Conservation (phyloP, 306 rosid species). For the Astragalus glycyphyllos region DNA sequence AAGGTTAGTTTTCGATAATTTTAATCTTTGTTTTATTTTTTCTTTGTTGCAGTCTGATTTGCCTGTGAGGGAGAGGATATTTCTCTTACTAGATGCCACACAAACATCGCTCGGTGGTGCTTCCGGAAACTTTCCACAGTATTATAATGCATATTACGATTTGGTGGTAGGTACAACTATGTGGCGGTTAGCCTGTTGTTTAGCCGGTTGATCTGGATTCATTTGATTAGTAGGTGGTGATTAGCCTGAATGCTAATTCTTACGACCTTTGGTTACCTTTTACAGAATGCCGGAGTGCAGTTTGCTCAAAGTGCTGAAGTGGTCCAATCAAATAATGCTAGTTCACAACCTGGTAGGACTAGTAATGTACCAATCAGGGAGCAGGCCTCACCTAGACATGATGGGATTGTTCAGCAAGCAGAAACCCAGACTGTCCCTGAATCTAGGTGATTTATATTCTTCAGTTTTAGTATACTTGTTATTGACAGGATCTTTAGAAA, state of each 20-base stretch:
- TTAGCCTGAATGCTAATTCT: slow-evolving; percentile 26
- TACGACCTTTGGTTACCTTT: slow-evolving; percentile 33
- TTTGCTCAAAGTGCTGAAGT: slow-evolving; percentile 72
- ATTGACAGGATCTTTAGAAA: slow-evolving; percentile 29
- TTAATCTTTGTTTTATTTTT: slow-evolving; percentile 6
- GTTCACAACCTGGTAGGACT: slow-evolving; percentile 55
- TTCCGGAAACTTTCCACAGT: slow-evolving; percentile 93
- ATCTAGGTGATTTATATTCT: slow-evolving; percentile 67
- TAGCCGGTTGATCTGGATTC: slow-evolving; percentile 10
- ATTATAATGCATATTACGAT: slow-evolving; percentile 85
- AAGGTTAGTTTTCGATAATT: slow-evolving; percentile 18
- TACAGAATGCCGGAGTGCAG: slow-evolving; percentile 90
- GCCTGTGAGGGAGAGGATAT: slow-evolving; percentile 83
- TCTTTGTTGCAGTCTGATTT: slow-evolving; percentile 76
- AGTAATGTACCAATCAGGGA: slow-evolving; percentile 57
- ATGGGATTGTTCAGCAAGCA: slow-evolving; percentile 51
- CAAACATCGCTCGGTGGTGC: slow-evolving; percentile 98
- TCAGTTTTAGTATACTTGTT: slow-evolving; percentile 35
- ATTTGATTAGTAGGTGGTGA: slow-evolving; percentile 30
- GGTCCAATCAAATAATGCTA: slow-evolving; percentile 57
- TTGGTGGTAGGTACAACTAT: slow-evolving; percentile 77
- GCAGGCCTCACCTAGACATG: slow-evolving; percentile 55
- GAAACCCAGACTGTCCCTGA: slow-evolving; percentile 73
- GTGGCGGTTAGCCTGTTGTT: background rate
- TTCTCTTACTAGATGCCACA: slow-evolving; percentile 94